phyloP scores from a whole-genome alignment of 2,329 filamentous ascomycete species.

The Calonectria montana region DNA sequence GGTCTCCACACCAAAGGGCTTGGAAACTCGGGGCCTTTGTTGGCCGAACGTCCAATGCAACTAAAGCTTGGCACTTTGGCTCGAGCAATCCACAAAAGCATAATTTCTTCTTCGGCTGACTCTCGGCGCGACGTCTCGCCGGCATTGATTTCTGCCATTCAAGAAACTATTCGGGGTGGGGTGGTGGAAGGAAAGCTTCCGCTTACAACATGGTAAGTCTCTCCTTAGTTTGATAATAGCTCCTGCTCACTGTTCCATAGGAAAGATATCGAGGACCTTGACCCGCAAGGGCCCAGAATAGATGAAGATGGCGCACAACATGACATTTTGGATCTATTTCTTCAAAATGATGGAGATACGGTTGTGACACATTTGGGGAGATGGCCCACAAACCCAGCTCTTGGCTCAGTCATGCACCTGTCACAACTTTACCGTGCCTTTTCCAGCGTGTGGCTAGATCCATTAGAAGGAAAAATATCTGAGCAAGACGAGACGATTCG shows the following conservation, averaged over 20 bases:
- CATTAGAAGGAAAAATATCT: constrained; percentile 36
- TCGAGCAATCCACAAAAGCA: constrained; percentile 30
- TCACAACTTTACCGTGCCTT: constrained; percentile 44
- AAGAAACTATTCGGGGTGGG: constrained; percentile 41
- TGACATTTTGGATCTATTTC: constrained; percentile 44
- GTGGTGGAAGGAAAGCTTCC: constrained; percentile 40
- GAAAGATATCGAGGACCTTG: constrained; percentile 41
- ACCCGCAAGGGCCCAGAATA: neutral
- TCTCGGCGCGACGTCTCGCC: constrained; percentile 41
- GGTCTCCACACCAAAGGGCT: neutral
- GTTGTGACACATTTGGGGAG: constrained; percentile 47
- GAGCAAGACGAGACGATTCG: constrained; percentile 38
- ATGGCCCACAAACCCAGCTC: constrained; percentile 36
- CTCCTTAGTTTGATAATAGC: neutral
- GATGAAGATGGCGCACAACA: constrained; percentile 40
- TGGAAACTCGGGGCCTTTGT: neutral
- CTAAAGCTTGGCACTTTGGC: constrained; percentile 42
- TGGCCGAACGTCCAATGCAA: constrained; percentile 28
- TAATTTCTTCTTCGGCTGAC: constrained; percentile 26
- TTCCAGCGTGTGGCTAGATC: constrained; percentile 48
- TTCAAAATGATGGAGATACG: constrained; percentile 39
- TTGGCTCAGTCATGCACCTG: constrained; percentile 40
- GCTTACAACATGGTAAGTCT: constrained; percentile 49
- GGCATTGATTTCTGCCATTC: constrained; percentile 42
- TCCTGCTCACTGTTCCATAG: constrained; percentile 30